phyloP scores from a whole-genome alignment of 139 green algal species.

The Ettlia oleoabundans region DNA sequence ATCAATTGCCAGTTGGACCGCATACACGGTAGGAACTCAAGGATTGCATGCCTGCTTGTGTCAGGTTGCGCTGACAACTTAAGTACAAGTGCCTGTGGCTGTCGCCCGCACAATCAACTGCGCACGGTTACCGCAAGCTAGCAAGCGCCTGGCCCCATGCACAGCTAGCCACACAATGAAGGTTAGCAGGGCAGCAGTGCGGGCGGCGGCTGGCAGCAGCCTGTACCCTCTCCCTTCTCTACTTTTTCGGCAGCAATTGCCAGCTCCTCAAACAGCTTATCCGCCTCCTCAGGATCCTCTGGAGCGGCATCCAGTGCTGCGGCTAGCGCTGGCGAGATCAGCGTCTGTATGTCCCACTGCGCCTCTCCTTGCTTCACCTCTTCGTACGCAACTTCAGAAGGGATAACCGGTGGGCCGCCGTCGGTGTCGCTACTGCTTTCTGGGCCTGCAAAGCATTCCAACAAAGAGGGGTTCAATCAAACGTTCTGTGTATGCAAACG shows the following conservation, averaged over 20 bases:
- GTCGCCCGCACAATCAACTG: no score
- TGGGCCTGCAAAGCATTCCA: no score
- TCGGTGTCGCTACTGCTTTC: no score
- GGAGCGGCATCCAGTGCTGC: slow-evolving; percentile 11
- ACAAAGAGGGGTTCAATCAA: no score
- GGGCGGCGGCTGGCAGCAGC: slow-evolving; percentile 1
- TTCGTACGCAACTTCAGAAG: no score
- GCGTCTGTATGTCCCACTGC: background rate
- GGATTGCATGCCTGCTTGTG: no score
- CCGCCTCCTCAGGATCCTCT: background rate
- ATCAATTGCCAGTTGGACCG: no score
- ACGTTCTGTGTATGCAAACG: no score
- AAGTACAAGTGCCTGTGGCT: no score
- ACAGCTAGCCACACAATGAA: background rate
- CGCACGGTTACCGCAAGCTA: background rate
- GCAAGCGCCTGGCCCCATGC: background rate
- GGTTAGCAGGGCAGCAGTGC: background rate
- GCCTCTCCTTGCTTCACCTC: background rate
- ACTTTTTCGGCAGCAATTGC: background rate
- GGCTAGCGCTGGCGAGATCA: slow-evolving; percentile 12
- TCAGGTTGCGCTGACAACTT: no score
- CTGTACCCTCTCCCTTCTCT: background rate
- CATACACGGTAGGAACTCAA: background rate
- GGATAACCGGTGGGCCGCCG: no score
- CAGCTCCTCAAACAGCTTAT: background rate